A percentile compares a stretch with the other conserved stretches of the same genome.
Evolutionary conservation across 2,329 filamentous ascomycete species (phyloP).

Genomic region (Fusarium chaquense): DNA sequence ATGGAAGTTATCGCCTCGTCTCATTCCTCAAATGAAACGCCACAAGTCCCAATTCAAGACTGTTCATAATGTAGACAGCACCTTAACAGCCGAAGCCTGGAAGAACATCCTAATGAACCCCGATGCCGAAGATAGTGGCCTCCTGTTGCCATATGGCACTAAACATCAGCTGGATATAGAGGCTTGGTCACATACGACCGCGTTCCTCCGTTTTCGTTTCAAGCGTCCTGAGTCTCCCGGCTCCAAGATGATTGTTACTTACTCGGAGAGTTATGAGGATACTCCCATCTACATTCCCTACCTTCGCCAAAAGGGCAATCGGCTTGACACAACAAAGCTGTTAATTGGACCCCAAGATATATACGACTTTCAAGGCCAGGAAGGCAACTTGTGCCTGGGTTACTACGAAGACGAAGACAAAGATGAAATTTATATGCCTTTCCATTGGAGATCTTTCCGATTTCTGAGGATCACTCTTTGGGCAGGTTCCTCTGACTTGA

Average conservation of each 20-base stretch:
- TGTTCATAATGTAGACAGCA: background rate
- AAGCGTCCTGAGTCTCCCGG: background rate
- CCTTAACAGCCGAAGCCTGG: background rate
- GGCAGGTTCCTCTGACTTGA: background rate
- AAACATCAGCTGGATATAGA: background rate
- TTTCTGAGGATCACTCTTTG: background rate
- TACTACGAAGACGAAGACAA: background rate
- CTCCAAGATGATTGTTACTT: background rate
- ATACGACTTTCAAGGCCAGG: background rate
- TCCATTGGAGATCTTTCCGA: background rate
- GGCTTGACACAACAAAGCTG: background rate
- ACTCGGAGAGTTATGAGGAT: background rate
- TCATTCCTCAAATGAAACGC: background rate
- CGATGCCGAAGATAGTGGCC: no score
- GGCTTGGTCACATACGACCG: background rate
- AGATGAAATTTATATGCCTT: background rate
- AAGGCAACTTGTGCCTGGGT: fast-evolving
- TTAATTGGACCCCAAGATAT: background rate
- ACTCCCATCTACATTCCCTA: background rate
- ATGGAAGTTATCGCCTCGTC: background rate
- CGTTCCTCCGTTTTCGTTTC: background rate
- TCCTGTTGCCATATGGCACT: background rate
- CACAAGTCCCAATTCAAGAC: background rate
- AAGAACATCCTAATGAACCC: background rate
- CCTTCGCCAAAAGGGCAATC: background rate